Conservation (phyloP, 202 grass and related monocot genomes). For the Brachypodium distachyon region DNA sequence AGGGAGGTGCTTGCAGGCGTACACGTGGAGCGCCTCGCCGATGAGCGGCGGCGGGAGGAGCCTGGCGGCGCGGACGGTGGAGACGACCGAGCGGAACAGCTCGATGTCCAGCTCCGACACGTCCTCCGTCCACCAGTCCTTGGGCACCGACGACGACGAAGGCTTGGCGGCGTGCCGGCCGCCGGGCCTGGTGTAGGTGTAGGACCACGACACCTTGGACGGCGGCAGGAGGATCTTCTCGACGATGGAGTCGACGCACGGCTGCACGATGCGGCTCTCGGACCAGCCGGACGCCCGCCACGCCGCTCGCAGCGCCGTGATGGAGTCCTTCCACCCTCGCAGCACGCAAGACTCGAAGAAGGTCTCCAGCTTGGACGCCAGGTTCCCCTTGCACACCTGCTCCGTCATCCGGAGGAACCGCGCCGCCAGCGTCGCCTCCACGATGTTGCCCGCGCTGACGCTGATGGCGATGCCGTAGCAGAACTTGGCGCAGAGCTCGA, state of each 20-base stretch:
- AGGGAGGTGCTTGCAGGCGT: constrained; percentile 69
- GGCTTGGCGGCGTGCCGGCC: too few species aligned
- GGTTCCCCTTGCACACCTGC: constrained; percentile 59
- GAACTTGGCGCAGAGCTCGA: constrained; percentile 94
- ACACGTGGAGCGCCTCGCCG: constrained; percentile 86
- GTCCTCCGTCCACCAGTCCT: constrained; percentile 99
- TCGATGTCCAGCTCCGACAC: constrained; percentile 84
- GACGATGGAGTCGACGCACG: constrained; percentile 73
- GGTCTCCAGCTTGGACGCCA: constrained; percentile 57
- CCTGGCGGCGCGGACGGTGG: constrained; percentile 55
- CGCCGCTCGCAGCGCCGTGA: constrained; percentile 41
- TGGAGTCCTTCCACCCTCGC: constrained; percentile 73
- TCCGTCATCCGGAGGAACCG: constrained; percentile 87
- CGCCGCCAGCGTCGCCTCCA: constrained; percentile 48
- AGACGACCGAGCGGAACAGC: constrained; percentile 64
- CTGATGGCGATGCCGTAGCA: constrained; percentile 90
- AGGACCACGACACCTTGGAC: constrained; percentile 73
- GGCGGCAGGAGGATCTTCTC: constrained; percentile 73
- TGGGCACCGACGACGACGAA: constrained; percentile 63
- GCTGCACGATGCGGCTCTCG: constrained; percentile 68
- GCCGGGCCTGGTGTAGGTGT: constrained; percentile 78
- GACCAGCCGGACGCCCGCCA: constrained; percentile 65
- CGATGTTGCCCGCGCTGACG: constrained; percentile 64
- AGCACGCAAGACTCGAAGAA: constrained; percentile 84
- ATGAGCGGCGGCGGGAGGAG: constrained; percentile 55